Evolutionary conservation across 2,329 filamentous ascomycete species (phyloP).

Genomic region (Arthrobotrys iridis): DNA sequence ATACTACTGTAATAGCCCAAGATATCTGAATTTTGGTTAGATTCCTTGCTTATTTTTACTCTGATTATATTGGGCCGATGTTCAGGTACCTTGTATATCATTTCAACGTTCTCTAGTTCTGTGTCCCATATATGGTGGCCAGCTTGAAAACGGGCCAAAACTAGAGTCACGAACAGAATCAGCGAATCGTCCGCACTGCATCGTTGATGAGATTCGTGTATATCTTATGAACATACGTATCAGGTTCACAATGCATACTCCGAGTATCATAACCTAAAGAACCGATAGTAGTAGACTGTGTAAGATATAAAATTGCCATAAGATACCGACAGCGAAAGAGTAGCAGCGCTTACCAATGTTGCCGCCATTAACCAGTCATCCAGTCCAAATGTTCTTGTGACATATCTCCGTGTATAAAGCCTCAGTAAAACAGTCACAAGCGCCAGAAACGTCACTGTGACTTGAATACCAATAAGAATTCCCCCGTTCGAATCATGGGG

Average conservation of each 20-base stretch:
- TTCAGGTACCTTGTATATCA: constrained; percentile 34
- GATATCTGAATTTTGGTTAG: constrained; percentile 37
- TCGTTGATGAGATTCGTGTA: too few species aligned
- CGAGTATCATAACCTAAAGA: constrained; percentile 18
- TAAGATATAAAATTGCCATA: background rate
- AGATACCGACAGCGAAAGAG: background rate
- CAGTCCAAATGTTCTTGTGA: constrained; percentile 55
- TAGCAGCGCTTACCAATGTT: constrained; percentile 51
- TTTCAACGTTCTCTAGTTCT: background rate
- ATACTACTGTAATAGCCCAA: constrained; percentile 21
- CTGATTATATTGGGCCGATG: too few species aligned
- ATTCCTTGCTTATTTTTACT: too few species aligned
- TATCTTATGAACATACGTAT: constrained; percentile 34
- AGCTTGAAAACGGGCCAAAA: constrained; percentile 8
- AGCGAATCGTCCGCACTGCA: too few species aligned
- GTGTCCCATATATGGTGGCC: constrained; percentile 43
- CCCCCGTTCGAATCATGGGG: constrained; percentile 34
- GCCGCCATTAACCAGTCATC: constrained; percentile 58
- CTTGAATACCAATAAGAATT: constrained; percentile 1
- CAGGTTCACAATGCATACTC: background rate
- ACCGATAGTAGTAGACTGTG: background rate
- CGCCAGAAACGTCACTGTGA: constrained; percentile 34
- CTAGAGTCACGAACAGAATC: constrained; percentile 13
- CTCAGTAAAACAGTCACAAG: constrained; percentile 46
- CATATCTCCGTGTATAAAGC: constrained; percentile 55